Conservation (phyloP, 2,329 filamentous ascomycete species). For the Trichoderma koningii region DNA sequence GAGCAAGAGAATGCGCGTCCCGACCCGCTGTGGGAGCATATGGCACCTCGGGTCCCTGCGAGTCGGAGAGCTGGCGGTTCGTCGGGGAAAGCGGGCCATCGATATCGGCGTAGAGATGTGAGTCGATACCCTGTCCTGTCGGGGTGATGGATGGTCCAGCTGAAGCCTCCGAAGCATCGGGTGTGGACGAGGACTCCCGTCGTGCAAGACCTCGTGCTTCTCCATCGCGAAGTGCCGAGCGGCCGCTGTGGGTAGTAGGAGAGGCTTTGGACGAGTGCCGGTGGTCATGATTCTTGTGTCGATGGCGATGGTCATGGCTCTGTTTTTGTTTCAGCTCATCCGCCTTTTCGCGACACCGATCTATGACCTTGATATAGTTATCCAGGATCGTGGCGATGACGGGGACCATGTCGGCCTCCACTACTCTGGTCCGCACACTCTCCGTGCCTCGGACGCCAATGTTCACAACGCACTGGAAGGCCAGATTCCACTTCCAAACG, state of each 20-base stretch:
- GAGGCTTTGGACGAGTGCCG: slow-evolving; percentile 51
- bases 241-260: slow-evolving; percentile 57
- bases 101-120: slow-evolving; percentile 26
- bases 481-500: slow-evolving; percentile 99
- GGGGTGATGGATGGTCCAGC: slow-evolving; percentile 43
- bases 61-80: slow-evolving; percentile 53
- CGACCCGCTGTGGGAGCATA: slow-evolving; percentile 54
- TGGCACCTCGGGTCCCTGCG: slow-evolving; percentile 55
- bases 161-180: slow-evolving; percentile 50
- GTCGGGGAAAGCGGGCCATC: slow-evolving; percentile 32
- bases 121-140: slow-evolving; percentile 32
- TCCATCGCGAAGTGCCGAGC: slow-evolving; percentile 55
- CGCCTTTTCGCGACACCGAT: slow-evolving; percentile 83
- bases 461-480: slow-evolving; percentile 98
- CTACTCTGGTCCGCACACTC: slow-evolving; percentile 87
- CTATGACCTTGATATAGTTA: slow-evolving; percentile 96
- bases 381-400: slow-evolving; percentile 98
- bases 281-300: slow-evolving; percentile 54
- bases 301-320: slow-evolving; percentile 54
- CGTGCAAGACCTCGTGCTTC: slow-evolving; percentile 68
- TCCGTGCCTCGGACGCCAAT: slow-evolving; percentile 96
- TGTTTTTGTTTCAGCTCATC: slow-evolving; percentile 79
- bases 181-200: slow-evolving; percentile 73
- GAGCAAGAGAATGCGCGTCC: slow-evolving; percentile 62
- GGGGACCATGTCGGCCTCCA: slow-evolving; percentile 98